Evolutionary conservation across 108 stramenopile genomes (phyloP).

Genomic region (Cyclostephanos invisitatus): DNA sequence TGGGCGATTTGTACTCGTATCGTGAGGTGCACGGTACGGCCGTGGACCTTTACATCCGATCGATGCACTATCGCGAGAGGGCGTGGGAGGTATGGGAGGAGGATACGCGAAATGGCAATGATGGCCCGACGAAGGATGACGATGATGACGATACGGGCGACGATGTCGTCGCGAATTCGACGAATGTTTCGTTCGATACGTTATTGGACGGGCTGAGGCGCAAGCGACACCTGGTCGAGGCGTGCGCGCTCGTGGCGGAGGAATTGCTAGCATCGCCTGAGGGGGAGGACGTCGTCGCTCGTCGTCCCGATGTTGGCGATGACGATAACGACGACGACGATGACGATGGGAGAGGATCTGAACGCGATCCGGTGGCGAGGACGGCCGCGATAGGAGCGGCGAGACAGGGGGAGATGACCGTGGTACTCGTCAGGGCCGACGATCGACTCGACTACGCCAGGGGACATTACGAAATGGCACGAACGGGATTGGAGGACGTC

Average conservation of each 20-base stretch:
- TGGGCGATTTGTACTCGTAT: slow-evolving; percentile 67
- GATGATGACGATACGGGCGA: neutral
- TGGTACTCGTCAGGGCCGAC: slow-evolving; percentile 55
- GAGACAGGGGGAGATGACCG: neutral
- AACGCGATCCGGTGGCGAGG: too few relatives aligned
- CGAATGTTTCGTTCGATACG: neutral
- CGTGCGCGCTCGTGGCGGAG: slow-evolving; percentile 70
- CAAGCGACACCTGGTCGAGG: slow-evolving; percentile 63
- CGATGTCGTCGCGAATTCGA: slow-evolving; percentile 7
- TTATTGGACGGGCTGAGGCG: slow-evolving; percentile 49
- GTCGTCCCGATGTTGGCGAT: slow-evolving; percentile 41
- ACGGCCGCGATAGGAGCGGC: neutral
- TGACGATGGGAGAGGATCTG: neutral
- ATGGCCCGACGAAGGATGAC: neutral
- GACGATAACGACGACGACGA: slow-evolving; percentile 43
- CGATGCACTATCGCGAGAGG: slow-evolving; percentile 61
- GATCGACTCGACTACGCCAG: slow-evolving; percentile 68
- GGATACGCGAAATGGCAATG: neutral
- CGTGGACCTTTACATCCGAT: slow-evolving; percentile 74
- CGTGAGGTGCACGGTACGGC: slow-evolving; percentile 65
- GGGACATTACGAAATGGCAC: slow-evolving; percentile 80
- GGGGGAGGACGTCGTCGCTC: slow-evolving; percentile 65
- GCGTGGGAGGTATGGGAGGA: slow-evolving; percentile 34
- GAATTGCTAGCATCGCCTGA: slow-evolving; percentile 67
- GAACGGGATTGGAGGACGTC: slow-evolving; percentile 61